These are phyloP conservation scores for Penicillium tannophilum DNA, from an alignment of 495 filamentous ascomycete species.

Conservation along the genomic window DNA sequence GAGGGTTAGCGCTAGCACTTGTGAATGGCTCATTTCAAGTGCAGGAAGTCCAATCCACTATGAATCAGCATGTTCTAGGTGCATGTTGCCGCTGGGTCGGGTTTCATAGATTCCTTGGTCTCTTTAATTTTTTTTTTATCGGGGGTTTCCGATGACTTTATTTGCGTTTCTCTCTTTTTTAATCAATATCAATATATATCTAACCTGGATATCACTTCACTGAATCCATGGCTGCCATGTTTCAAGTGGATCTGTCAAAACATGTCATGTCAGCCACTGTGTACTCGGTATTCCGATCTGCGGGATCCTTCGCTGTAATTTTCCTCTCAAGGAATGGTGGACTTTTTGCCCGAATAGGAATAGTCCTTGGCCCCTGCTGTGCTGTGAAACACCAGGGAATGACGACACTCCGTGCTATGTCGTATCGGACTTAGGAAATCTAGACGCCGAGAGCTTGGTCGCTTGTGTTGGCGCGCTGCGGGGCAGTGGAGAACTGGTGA, in stretches of 20 bases:
- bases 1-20: background rate
- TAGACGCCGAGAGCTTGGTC: constrained; percentile 18
- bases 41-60: background rate
- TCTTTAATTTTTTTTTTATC: background rate
- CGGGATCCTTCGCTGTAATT: background rate
- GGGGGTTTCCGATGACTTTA: too few species aligned
- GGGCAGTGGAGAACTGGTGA: constrained; percentile 8
- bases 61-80: constrained; percentile 11
- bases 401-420: constrained; percentile 9
- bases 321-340: background rate
- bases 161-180: too few species aligned
- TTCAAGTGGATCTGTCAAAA: background rate
- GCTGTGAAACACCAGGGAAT: constrained; percentile 13
- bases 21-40: background rate
- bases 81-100: constrained; percentile 8
- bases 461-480: constrained; percentile 28
- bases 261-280: background rate
- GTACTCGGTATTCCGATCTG: background rate
- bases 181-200: too few species aligned
- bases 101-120: background rate
- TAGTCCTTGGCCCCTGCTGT: constrained; percentile 1
- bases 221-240: background rate
- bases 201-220: background rate
- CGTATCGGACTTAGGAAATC: constrained; percentile 8
- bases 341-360: background rate